Evolutionary conservation across 805 yeast genomes (phyloP).

Genomic region (Candida palmyrensis): DNA sequence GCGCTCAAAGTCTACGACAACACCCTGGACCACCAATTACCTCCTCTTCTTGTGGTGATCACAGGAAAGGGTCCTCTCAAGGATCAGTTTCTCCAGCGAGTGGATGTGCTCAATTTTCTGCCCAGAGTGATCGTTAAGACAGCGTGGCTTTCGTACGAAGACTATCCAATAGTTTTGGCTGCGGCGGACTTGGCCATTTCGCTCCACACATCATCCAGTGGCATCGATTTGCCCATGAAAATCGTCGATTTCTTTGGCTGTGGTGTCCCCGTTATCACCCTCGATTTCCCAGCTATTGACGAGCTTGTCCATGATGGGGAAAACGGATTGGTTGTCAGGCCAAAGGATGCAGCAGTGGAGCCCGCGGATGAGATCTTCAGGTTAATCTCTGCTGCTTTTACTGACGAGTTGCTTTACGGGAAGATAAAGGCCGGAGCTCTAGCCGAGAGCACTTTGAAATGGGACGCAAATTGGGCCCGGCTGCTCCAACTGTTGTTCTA

Average conservation of each 20-base stretch:
- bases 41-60: conserved; percentile 63
- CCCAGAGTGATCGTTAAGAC: conserved; percentile 51
- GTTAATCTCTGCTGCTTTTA: conserved; percentile 21
- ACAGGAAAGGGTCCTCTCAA: conserved; percentile 95
- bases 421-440: conserved; percentile 64
- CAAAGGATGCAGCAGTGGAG: conserved; percentile 19
- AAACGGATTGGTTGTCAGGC: conserved; percentile 58
- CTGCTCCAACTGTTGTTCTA: no score
- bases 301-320: conserved; percentile 67
- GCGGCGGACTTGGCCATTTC: conserved; percentile 87
- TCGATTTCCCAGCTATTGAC: conserved; percentile 67
- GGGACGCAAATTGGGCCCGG: conserved; percentile 79
- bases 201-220: conserved; percentile 86
- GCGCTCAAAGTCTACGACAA: conserved; percentile 61
- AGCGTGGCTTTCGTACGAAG: conserved; percentile 73
- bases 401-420: conserved; percentile 25
- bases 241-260: conserved; percentile 94
- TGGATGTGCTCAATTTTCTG: conserved; percentile 40
- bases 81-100: conserved; percentile 42
- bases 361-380: conserved; percentile 20
- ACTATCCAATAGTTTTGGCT: conserved; percentile 72
- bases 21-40: conserved; percentile 18
- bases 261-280: conserved; percentile 85
- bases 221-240: conserved; percentile 95
- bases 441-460: conserved; percentile 58